These are phyloP conservation scores for Cyathus striatus DNA, from an alignment of 768 basidiomycete species.

Conservation along the genomic window DNA sequence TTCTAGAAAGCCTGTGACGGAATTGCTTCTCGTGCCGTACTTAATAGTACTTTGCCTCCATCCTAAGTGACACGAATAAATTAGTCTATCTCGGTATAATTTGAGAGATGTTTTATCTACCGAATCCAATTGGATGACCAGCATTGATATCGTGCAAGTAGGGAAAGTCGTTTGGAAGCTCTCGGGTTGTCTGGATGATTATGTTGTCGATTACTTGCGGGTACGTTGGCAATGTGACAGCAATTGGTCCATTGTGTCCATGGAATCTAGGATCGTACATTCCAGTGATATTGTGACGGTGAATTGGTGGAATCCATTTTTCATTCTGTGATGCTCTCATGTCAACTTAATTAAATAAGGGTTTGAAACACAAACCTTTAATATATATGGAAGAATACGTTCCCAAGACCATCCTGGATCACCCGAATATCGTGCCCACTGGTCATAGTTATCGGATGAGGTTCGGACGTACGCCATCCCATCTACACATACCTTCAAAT, in stretches of 20 bases:
- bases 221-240: conserved; percentile 1
- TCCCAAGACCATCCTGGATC: conserved; percentile 5
- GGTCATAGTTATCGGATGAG: conserved; percentile 1
- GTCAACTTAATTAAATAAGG: not conserved
- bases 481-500: conserved; percentile 1
- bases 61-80: not conserved
- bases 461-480: conserved; percentile 3
- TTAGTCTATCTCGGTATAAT: not conserved
- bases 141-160: conserved; percentile 3
- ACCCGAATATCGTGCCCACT: not conserved
- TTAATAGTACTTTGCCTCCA: conserved; percentile 8
- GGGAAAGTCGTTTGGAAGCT: conserved; percentile 1
- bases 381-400: conserved; percentile 1
- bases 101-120: not conserved
- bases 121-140: conserved; percentile 7
- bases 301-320: not conserved
- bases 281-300: conserved; percentile 3
- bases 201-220: not conserved
- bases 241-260: not conserved
- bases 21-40: conserved; percentile 8
- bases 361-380: not conserved
- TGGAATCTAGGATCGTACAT: conserved; percentile 2
- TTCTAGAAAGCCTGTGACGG: conserved; percentile 11
- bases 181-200: conserved; percentile 1
- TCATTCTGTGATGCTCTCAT: conserved; percentile 1